Base-by-base conservation (phyloP, 129 eudicot species). In the Sambucus nigra region DNA sequence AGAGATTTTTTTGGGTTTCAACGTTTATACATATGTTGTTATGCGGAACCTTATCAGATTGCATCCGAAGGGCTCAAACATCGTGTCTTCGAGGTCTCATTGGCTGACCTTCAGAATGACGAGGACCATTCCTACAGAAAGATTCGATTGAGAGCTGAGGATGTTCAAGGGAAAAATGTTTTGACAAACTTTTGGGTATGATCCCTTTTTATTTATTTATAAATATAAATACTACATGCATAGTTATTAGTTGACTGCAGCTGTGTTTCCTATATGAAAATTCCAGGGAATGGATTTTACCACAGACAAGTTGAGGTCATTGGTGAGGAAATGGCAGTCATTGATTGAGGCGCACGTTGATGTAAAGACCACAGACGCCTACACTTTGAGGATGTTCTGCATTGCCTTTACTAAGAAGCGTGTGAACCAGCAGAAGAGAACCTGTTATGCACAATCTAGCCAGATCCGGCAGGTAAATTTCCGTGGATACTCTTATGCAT, bases 11-110 rank as follows among this genome's bases (percentile, higher is more conserved):
- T 9, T 16, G 13, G 58, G n/a, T 11, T 50, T 39, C 39, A 17
- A 47, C 53, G 18, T 27, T 12, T 35, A 35, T 0, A 20, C 39
- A 9, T 2, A 15, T 19, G 29, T 51, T 9, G 6, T 46, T n/a
- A n/a, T n/a, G n/a, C n/a, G n/a, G n/a, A n/a, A n/a, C n/a, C n/a
- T n/a, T n/a, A n/a, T n/a, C 61, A 77, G 86, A 79, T 79, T 70
- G 86, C 86, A 15, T 79, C 81, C 0, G 86, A 79, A 18, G 86
- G 86, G 16, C 66, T 79, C 27, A 79, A 74, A 57, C 80, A 79
- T 57, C 69, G 86, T 38, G 86, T 79, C 6, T 63, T 79, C 47
- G 86, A 74, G 74, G 65, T 68, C 5, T 74, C 81, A 0, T 45
- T 79, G 38, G 86, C 86, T 66, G 86, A 79, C 53, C 86, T 79